phyloP scores from a whole-genome alignment of 2,329 filamentous ascomycete genomes.

The Colletotrichum sp. region DNA sequence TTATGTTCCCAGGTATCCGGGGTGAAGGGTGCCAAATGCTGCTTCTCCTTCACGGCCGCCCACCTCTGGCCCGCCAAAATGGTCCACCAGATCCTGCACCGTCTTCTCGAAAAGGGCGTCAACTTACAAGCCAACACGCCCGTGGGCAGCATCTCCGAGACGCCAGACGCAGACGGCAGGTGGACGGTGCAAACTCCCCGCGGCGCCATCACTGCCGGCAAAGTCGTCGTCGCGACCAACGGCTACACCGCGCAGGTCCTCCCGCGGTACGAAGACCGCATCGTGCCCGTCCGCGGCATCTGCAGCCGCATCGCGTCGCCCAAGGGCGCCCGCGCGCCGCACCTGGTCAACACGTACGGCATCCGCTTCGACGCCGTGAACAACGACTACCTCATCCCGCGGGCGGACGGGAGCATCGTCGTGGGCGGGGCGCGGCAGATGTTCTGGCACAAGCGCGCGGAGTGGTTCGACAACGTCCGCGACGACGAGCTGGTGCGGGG shows the following conservation, averaged over 20 bases:
- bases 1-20: slow-evolving; percentile 45
- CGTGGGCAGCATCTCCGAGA: not conserved
- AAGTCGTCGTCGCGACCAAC: slow-evolving; percentile 30
- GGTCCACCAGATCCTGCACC: slow-evolving; percentile 27
- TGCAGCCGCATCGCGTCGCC: slow-evolving; percentile 36
- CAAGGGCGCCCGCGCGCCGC: slow-evolving; percentile 28
- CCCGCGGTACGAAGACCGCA: slow-evolving; percentile 23
- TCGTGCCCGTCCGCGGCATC: slow-evolving; percentile 30
- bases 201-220: slow-evolving; percentile 22
- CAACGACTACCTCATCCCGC: slow-evolving; percentile 72
- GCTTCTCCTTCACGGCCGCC: slow-evolving; percentile 37
- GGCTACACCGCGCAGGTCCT: slow-evolving; percentile 29
- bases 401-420: slow-evolving; percentile 49
- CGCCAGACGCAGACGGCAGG: not conserved
- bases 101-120: slow-evolving; percentile 27
- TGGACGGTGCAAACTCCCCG: slow-evolving; percentile 23
- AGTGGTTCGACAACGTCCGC: slow-evolving; percentile 48
- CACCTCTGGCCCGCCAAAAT: slow-evolving; percentile 26
- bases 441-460: slow-evolving; percentile 31
- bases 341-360: slow-evolving; percentile 59
- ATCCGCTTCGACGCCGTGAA: slow-evolving; percentile 62
- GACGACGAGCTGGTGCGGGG: slow-evolving; percentile 43
- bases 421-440: slow-evolving; percentile 44
- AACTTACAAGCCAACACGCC: slow-evolving; percentile 29
- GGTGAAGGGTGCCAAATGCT: slow-evolving; percentile 43